These are phyloP conservation scores for Rhizophora mangle DNA, from an alignment of 345 rosid genomes.

Conservation along the genomic window DNA sequence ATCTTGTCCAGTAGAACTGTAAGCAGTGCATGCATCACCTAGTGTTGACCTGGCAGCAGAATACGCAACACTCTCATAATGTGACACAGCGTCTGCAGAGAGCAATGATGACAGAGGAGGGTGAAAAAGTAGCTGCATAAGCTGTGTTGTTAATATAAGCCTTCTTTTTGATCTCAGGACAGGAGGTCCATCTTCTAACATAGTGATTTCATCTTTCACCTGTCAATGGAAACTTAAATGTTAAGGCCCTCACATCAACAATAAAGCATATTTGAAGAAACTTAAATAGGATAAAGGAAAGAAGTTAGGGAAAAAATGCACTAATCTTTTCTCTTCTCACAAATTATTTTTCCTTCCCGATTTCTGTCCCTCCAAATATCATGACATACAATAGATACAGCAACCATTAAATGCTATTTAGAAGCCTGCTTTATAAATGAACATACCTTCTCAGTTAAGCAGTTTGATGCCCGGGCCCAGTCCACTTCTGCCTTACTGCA, in stretches of 20 bases:
- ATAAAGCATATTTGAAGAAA: neutral
- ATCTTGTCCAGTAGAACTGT: conserved; percentile 33
- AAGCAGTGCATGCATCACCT: conserved; percentile 68
- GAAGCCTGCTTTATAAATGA: conserved; percentile 16
- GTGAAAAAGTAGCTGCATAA: conserved; percentile 65
- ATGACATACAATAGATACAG: neutral
- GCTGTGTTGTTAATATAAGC: conserved; percentile 66
- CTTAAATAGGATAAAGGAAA: neutral
- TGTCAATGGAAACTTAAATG: conserved; percentile 29
- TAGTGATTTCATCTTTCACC: conserved; percentile 60
- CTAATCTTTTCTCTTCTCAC: neutral
- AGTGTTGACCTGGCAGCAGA: conserved; percentile 51
- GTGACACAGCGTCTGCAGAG: conserved; percentile 43
- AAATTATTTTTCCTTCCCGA: neutral
- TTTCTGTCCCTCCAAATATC: neutral
- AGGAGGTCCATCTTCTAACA: conserved; percentile 45
- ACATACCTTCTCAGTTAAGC: conserved; percentile 69
- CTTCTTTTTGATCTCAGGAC: conserved; percentile 66
- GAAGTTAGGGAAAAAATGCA: conserved; percentile 1
- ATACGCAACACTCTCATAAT: conserved; percentile 51
- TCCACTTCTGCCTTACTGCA: conserved; percentile 66
- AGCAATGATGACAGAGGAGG: conserved; percentile 58
- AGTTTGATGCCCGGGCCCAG: conserved; percentile 63
- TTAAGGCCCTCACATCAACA: neutral
- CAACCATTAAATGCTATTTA: neutral